Evolutionary conservation across 768 basidiomycete genomes (phyloP).

Genomic region (Lactarius sanguifluus): DNA sequence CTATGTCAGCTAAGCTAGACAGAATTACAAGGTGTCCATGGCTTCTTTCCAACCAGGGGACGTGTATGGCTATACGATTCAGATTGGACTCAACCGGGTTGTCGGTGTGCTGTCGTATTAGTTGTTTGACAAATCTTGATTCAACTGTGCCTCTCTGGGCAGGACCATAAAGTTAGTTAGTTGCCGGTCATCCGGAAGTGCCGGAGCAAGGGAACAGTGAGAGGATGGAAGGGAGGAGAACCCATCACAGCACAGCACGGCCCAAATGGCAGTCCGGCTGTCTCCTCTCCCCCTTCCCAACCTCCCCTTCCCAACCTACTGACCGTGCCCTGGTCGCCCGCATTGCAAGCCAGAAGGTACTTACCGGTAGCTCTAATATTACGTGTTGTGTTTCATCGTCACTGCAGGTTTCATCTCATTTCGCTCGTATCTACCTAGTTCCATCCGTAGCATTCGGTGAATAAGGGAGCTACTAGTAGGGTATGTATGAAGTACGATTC

Average conservation of each 20-base stretch:
- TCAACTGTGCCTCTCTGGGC: not conserved
- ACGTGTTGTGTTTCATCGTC: conserved; percentile 22
- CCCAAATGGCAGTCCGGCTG: conserved; percentile 7
- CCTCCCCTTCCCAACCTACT: not conserved
- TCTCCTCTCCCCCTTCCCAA: not conserved
- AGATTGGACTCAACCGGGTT: conserved; percentile 13
- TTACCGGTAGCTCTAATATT: conserved; percentile 3
- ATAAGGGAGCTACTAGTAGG: conserved; percentile 12
- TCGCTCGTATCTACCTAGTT: conserved; percentile 7
- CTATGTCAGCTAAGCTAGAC: not conserved
- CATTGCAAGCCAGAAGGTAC: conserved; percentile 3
- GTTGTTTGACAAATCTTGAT: conserved; percentile 8
- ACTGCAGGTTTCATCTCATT: conserved; percentile 16
- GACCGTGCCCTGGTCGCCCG: not conserved
- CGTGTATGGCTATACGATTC: conserved; percentile 6
- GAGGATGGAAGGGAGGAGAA: not conserved
- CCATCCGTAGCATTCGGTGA: conserved; percentile 12
- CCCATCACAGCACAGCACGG: conserved; percentile 16
- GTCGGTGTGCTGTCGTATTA: conserved; percentile 12
- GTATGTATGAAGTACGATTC: conserved; percentile 19
- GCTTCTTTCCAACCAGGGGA: conserved; percentile 3
- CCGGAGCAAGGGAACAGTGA: not conserved
- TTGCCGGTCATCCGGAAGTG: conserved; percentile 18
- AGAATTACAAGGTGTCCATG: conserved; percentile 1
- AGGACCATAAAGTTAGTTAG: conserved; percentile 16